phyloP scores from a whole-genome alignment of 768 basidiomycete genomes.

The Erythrobasidium yunnanense region DNA sequence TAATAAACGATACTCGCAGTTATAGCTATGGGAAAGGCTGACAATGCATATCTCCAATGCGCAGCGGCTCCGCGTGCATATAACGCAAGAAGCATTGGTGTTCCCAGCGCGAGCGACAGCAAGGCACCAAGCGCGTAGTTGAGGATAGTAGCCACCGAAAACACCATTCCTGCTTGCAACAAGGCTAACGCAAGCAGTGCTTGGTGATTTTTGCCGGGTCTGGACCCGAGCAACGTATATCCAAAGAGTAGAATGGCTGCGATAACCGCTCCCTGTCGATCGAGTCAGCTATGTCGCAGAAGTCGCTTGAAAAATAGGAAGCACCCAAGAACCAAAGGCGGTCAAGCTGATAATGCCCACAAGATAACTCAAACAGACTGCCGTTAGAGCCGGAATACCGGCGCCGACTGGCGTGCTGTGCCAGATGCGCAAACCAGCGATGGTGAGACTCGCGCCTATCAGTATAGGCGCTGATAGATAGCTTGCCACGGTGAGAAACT shows the following conservation, averaged over 20 bases:
- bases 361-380: neutral
- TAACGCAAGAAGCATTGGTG: constrained; percentile 53
- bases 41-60: neutral
- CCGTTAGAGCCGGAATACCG: constrained; percentile 48
- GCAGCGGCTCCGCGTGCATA: neutral
- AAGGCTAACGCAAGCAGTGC: constrained; percentile 65
- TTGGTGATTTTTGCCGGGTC: constrained; percentile 42
- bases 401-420: constrained; percentile 43
- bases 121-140: constrained; percentile 80
- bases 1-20: neutral
- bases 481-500: constrained; percentile 77
- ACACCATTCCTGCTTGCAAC: constrained; percentile 71
- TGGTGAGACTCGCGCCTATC: constrained; percentile 72
- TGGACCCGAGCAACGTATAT: constrained; percentile 2
- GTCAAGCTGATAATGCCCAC: neutral
- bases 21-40: too few species aligned
- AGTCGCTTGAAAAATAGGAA: neutral
- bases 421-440: constrained; percentile 68
- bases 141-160: constrained; percentile 73
- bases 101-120: constrained; percentile 55
- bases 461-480: constrained; percentile 81
- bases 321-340: neutral
- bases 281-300: neutral
- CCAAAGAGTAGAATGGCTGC: constrained; percentile 24
- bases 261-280: neutral